phyloP scores from a whole-genome alignment of 148 eudicot species.

The Cornus kousa region DNA sequence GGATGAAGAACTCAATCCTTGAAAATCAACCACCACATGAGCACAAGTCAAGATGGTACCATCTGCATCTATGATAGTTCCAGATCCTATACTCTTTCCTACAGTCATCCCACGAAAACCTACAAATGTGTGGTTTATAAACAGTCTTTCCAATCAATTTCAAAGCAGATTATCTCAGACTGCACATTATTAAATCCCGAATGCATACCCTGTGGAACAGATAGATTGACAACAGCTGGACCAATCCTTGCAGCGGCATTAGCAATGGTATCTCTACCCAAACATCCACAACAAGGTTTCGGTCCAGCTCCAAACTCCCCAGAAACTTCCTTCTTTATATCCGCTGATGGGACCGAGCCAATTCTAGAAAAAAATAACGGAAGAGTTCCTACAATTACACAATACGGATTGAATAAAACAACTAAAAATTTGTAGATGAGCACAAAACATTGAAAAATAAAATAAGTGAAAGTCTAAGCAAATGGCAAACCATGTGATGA shows the following conservation, averaged over 20 bases:
- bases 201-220: constrained; percentile 64
- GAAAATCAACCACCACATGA: constrained; percentile 66
- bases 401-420: constrained; percentile 7
- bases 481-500: constrained; percentile 33
- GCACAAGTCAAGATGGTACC: constrained; percentile 78
- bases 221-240: constrained; percentile 88
- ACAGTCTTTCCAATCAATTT: constrained; percentile 1
- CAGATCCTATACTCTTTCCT: constrained; percentile 76
- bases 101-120: constrained; percentile 61
- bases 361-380: constrained; percentile 44
- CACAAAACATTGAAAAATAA: not conserved
- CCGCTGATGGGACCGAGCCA: constrained; percentile 43
- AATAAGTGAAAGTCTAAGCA: not conserved
- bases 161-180: constrained; percentile 6
- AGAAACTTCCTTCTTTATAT: constrained; percentile 38
- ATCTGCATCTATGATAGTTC: constrained; percentile 66
- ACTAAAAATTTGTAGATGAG: not conserved
- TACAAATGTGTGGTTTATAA: constrained; percentile 15
- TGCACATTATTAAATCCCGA: constrained; percentile 7
- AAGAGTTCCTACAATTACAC: constrained; percentile 44
- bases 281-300: constrained; percentile 49
- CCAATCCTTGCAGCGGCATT: constrained; percentile 91
- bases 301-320: constrained; percentile 35
- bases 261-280: constrained; percentile 72
- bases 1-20: constrained; percentile 47